Evolutionary conservation across 805 yeast species (phyloP).

Genomic region (Komagataella populi): DNA sequence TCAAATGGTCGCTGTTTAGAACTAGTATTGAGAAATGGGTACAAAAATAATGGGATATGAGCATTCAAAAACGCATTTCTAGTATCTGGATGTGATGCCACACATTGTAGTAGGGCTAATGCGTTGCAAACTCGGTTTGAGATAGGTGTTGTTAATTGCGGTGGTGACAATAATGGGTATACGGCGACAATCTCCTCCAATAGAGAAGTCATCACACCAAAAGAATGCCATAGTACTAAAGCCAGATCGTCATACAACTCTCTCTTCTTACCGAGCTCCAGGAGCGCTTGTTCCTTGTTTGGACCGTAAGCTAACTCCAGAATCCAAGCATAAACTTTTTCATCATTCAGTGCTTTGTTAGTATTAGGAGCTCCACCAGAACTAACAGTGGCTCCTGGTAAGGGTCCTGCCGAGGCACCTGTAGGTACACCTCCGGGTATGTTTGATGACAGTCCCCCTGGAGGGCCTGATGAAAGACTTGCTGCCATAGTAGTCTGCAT

Average conservation of each 20-base stretch:
- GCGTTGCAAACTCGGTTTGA: slow-evolving; percentile 95
- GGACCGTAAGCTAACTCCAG: slow-evolving; percentile 82
- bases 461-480: slow-evolving; percentile 7
- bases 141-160: slow-evolving; percentile 69
- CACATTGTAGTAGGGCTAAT: slow-evolving; percentile 86
- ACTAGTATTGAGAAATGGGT: slow-evolving; percentile 87
- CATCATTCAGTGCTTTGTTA: slow-evolving; percentile 48
- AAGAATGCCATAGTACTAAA: slow-evolving; percentile 85
- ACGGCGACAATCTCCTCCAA: slow-evolving; percentile 83
- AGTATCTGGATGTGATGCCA: slow-evolving; percentile 89
- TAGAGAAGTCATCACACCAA: slow-evolving; percentile 89
- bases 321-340: slow-evolving; percentile 82
- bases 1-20: slow-evolving; percentile 90
- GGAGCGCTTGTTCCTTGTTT: slow-evolving; percentile 81
- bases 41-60: slow-evolving; percentile 81
- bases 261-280: slow-evolving; percentile 86
- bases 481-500: slow-evolving; percentile 10
- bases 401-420: slow-evolving; percentile 4
- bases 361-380: slow-evolving; percentile 4
- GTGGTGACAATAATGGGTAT: slow-evolving; percentile 82
- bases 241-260: slow-evolving; percentile 94
- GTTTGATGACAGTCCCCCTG: slow-evolving; percentile 5
- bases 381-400: slow-evolving; percentile 4
- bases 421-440: slow-evolving; percentile 5
- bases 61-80: slow-evolving; percentile 76